phyloP scores from a whole-genome alignment of 805 yeast genomes.

The Candida chilensis region DNA sequence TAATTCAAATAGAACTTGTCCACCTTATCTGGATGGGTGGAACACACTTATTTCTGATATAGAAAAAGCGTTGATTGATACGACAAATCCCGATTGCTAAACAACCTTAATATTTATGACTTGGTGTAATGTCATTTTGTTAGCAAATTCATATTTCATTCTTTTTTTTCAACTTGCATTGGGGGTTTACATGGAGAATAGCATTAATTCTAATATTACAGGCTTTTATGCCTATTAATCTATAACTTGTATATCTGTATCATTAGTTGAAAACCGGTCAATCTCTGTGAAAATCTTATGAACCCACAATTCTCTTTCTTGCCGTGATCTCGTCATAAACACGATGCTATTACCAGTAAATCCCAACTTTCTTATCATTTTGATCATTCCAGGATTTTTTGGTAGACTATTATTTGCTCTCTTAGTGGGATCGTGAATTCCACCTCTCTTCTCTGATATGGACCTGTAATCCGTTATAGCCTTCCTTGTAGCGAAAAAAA shows the following conservation, averaged over 20 bases:
- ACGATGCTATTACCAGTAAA: slow-evolving; percentile 60
- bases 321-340: slow-evolving; percentile 74
- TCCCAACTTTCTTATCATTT: slow-evolving; percentile 46
- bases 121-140: background rate
- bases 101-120: background rate
- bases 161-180: background rate
- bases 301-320: slow-evolving; percentile 84
- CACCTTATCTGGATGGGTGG: too few species aligned
- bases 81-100: background rate
- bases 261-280: slow-evolving; percentile 23
- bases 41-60: slow-evolving; percentile 8
- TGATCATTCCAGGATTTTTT: slow-evolving; percentile 33
- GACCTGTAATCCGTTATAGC: slow-evolving; percentile 17
- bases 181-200: background rate
- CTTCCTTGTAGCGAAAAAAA: slow-evolving; percentile 74
- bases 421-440: slow-evolving; percentile 1
- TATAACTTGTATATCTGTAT: slow-evolving; percentile 3
- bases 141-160: background rate
- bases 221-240: background rate
- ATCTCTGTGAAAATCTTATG: slow-evolving; percentile 30
- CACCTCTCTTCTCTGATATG: slow-evolving; percentile 1
- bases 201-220: background rate
- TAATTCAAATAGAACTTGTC: too few species aligned
- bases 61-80: slow-evolving; percentile 7
- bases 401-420: slow-evolving; percentile 6